Evolutionary conservation across 2,329 filamentous ascomycete species (phyloP), one percentile per base, ranked within the genome.

Genomic region (Beauveria brongniartii): DNA sequence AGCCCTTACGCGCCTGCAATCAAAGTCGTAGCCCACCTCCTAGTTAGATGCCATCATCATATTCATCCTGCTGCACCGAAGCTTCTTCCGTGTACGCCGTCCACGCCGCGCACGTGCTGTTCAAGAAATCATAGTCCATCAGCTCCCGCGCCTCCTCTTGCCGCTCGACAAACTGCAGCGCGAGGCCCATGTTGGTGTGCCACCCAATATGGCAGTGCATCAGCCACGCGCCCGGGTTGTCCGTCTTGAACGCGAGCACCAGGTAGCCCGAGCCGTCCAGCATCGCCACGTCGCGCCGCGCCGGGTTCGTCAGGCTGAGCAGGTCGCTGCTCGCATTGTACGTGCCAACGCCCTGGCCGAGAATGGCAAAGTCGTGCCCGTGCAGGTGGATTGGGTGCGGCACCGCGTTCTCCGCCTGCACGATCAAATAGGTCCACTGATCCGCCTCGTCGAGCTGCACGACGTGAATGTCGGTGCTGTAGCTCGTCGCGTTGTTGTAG

Each of bases 201-300:
- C 48, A 80, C 80, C 67, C 87, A 86, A 65, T 85, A 81, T 68
- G 87, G 84, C 84, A 34, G 30, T 34, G 30, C 30, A 34, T 34
- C 30, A 34, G 30, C 30, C 30, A 34, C 30, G 30, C 30, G 24
- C 54, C 54, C 1, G 54, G 54, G 14, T 56, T 56, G 41, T 77
- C 73, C 0, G 75, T 74, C 65, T 79, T 70, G 64, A 81, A 79
- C 2, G 78, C 79, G 56, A 83, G 71, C n/a, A 81, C 77, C 4
- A 81, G 61, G 67, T 78, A 77, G 0, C 80, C 80, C 10, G 66
- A 64, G 1, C 66, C 67, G 1, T 74, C 75, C 3, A 84, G 72
- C 64, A 80, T 74, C 5, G 80, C 79, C 2, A 79, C 77, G 65
- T 84, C 81, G 46, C 82, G 75, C 12, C 82, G 78, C 30, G 78